These are phyloP conservation scores for Naganishia friedmannii DNA, from an alignment of 768 basidiomycete species.

Conservation along the genomic window DNA sequence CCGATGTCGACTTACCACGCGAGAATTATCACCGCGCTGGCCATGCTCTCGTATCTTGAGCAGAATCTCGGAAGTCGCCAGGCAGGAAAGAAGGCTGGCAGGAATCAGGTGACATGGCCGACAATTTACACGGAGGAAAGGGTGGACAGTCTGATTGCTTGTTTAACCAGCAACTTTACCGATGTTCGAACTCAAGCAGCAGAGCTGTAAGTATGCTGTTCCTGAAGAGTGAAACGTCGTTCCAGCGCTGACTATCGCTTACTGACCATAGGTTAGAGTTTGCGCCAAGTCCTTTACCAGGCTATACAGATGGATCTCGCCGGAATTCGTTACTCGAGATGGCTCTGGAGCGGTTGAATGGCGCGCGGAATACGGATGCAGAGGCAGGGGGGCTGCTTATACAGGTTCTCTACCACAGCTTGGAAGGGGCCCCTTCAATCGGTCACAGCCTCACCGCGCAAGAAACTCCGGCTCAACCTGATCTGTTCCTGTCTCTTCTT, in stretches of 20 bases:
- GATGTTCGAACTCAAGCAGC: constrained; percentile 43
- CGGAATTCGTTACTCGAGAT: constrained; percentile 34
- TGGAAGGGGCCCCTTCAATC: not conserved
- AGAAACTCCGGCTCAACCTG: not conserved
- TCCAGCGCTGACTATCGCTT: not conserved
- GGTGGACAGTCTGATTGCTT: constrained; percentile 41
- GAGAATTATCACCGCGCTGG: constrained; percentile 23
- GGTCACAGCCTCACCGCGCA: not conserved
- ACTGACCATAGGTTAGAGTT: constrained; percentile 33
- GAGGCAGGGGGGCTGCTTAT: constrained; percentile 48
- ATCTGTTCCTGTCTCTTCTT: not conserved
- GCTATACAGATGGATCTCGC: constrained; percentile 34
- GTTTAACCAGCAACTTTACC: constrained; percentile 47
- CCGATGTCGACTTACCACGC: constrained; percentile 30
- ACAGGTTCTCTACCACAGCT: constrained; percentile 32
- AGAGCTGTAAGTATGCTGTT: constrained; percentile 40
- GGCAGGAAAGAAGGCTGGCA: not conserved
- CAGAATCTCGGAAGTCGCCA: not conserved
- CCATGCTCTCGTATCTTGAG: constrained; percentile 21
- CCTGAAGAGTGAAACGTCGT: not conserved
- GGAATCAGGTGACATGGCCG: constrained; percentile 16
- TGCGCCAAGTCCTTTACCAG: constrained; percentile 41
- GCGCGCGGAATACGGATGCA: constrained; percentile 47
- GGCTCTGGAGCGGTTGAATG: constrained; percentile 38
- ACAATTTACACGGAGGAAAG: constrained; percentile 36